These are phyloP conservation scores for Diaporthe sp. DNA, from an alignment of 2,329 filamentous ascomycete genomes.

Conservation along the genomic window DNA sequence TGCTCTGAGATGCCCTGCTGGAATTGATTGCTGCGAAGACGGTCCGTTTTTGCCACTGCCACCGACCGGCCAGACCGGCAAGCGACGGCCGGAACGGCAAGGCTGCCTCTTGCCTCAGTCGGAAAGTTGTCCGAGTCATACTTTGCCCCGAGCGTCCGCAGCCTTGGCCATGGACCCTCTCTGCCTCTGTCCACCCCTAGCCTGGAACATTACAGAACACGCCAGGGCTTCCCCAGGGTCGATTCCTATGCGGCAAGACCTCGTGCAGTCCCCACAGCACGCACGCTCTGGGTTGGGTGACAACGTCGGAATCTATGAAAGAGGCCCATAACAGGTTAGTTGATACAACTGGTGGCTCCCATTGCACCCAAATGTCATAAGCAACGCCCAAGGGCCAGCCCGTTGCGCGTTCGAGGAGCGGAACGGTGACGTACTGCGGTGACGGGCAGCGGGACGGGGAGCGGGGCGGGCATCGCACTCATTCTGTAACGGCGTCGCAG, in stretches of 20 bases:
- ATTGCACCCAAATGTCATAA: neutral
- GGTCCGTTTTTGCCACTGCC: slow-evolving; percentile 9
- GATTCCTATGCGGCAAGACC: slow-evolving; percentile 13
- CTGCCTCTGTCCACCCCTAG: neutral
- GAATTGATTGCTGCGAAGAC: neutral
- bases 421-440: neutral
- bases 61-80: slow-evolving; percentile 18
- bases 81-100: slow-evolving; percentile 20
- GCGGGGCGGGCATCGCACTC: neutral
- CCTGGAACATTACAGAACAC: slow-evolving; percentile 17
- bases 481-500: neutral
- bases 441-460: neutral
- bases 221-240: slow-evolving; percentile 26
- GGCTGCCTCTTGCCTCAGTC: slow-evolving; percentile 37
- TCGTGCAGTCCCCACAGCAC: neutral
- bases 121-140: slow-evolving; percentile 34
- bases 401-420: neutral
- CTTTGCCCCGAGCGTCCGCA: slow-evolving; percentile 11
- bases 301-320: neutral
- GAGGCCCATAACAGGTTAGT: neutral
- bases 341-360: neutral
- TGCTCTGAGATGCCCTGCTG: neutral
- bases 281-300: neutral
- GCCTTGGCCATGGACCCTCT: slow-evolving; percentile 9
- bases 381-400: too few species aligned